These are phyloP conservation scores for Marchantia polymorpha DNA, from an alignment of 225 moss, liverwort and hornwort species.

Conservation along the genomic window DNA sequence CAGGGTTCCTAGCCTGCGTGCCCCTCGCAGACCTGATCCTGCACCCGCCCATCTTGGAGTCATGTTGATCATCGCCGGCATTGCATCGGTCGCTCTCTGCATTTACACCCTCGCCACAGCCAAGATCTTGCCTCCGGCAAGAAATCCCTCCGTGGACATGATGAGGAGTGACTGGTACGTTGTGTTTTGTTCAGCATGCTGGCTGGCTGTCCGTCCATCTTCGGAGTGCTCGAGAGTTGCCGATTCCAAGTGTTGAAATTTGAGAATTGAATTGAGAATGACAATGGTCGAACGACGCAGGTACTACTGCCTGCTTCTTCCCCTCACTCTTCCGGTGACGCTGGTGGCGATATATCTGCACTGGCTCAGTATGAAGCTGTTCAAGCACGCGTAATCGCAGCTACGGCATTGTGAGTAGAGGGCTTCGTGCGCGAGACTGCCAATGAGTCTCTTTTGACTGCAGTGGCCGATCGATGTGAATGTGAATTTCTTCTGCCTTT, in stretches of 20 bases:
- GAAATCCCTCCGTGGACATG: conserved; percentile 47
- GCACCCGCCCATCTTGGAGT: conserved; percentile 48
- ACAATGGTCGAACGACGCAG: conserved; percentile 40
- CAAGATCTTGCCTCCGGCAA: conserved; percentile 58
- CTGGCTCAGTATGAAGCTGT: conserved; percentile 98
- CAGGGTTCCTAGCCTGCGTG: conserved; percentile 62
- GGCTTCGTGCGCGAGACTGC: too few relatives aligned
- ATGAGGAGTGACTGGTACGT: conserved; percentile 64
- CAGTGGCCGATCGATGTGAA: too few relatives aligned
- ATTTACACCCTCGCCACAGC: conserved; percentile 64
- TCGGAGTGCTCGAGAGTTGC: too few relatives aligned
- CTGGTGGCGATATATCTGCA: conserved; percentile 79
- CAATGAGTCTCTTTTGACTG: too few relatives aligned
- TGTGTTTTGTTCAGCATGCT: background rate
- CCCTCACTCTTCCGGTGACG: conserved; percentile 77
- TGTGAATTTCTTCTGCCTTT: too few relatives aligned
- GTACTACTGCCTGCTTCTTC: conserved; percentile 73
- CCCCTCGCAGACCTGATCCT: conserved; percentile 35
- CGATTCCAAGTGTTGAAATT: background rate
- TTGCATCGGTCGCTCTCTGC: conserved; percentile 37
- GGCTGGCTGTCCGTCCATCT: background rate
- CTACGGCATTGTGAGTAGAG: too few relatives aligned
- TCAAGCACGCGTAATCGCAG: conserved; percentile 72
- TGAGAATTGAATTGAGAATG: background rate
- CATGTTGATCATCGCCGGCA: conserved; percentile 56